Base-by-base conservation (phyloP, 2,329 filamentous ascomycete species). In the Aspergillus japonicus region DNA sequence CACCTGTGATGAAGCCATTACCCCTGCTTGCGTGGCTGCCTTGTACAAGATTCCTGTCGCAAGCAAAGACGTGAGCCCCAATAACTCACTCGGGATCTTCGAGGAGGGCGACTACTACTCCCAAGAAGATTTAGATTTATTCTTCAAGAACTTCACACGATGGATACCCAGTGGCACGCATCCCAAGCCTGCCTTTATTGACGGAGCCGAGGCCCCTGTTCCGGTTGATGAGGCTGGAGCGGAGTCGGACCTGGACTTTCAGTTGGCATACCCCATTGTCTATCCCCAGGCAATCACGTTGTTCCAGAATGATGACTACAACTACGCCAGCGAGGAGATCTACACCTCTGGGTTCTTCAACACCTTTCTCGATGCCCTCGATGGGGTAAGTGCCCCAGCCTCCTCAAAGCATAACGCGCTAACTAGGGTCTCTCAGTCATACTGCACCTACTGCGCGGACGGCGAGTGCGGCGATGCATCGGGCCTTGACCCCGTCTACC, bases 31-130 rank as follows among this genome's bases (percentile, higher is more conserved):
- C 21, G 49, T 59, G 12, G 47, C 51, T 7, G 57, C 57, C 5
- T 31, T 59, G 47, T 59, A 59, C n/a, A 56, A 59, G 21, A 59
- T 59, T 7, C 51, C 57, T 12, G 19, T 14, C 0, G 4, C 57
- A 5, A 48, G 57, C 10, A 47, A 19, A 16, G 31, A 54, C 5
- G 42, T 54, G 24, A 54, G 54, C 16, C 44, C 57, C 7, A 59
- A 35, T 26, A 59, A 59, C 35, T 59, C 57, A 2, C 35, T 59
- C 1, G 57, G 57, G 1, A 55, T 59, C 29, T 59, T 59, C 52
- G 57, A 59, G 16, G 51, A 59, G 26, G 57, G 57, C 12, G 57
- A 59, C 52, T 51, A 47, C 47, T 59, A 59, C 47, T 23, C 57
- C 4, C 57, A 59, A 19, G 52, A 59, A 12, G 57, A 59, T n/a